phyloP scores from a whole-genome alignment of 768 basidiomycete species.

The Auricularia heimuer region DNA sequence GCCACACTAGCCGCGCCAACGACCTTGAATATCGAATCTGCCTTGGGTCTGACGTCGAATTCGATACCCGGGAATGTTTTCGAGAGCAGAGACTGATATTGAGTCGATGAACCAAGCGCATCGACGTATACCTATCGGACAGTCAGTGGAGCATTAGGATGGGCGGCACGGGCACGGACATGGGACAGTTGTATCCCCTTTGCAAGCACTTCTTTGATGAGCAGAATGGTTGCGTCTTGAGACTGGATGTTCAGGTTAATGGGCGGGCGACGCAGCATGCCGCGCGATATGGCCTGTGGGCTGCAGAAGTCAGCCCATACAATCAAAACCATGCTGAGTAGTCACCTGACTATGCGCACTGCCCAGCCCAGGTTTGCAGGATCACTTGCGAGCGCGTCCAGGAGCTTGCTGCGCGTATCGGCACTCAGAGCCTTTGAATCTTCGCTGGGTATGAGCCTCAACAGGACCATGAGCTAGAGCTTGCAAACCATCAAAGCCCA shows the following conservation, averaged over 20 bases:
- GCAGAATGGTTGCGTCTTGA: constrained; percentile 78
- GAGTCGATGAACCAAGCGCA: constrained; percentile 78
- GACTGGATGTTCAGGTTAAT: constrained; percentile 82
- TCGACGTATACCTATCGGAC: constrained; percentile 79
- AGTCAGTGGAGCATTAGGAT: neutral
- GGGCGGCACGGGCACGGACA: constrained; percentile 27
- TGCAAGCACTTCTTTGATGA: constrained; percentile 80
- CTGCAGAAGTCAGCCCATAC: constrained; percentile 28
- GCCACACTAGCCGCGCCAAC: constrained; percentile 97
- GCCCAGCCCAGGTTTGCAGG: constrained; percentile 71
- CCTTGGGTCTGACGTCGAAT: constrained; percentile 87
- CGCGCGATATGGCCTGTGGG: constrained; percentile 82
- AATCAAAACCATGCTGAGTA: neutral
- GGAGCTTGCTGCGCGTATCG: constrained; percentile 52
- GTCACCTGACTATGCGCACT: constrained; percentile 62
- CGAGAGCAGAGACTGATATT: constrained; percentile 78
- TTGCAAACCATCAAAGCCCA: constrained; percentile 82
- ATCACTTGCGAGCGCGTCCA: constrained; percentile 60
- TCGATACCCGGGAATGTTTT: constrained; percentile 70
- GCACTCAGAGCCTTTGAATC: constrained; percentile 88
- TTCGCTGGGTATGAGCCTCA: constrained; percentile 21
- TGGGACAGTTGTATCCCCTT: constrained; percentile 72
- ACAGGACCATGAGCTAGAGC: neutral
- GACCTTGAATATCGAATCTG: constrained; percentile 93
- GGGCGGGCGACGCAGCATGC: constrained; percentile 81